Percentiles rank a stretch among this genome's conserved stretches.
phyloP scores from a whole-genome alignment of 2,329 filamentous ascomycete genomes.

The Sclerotinia sclerotiorum region DNA sequence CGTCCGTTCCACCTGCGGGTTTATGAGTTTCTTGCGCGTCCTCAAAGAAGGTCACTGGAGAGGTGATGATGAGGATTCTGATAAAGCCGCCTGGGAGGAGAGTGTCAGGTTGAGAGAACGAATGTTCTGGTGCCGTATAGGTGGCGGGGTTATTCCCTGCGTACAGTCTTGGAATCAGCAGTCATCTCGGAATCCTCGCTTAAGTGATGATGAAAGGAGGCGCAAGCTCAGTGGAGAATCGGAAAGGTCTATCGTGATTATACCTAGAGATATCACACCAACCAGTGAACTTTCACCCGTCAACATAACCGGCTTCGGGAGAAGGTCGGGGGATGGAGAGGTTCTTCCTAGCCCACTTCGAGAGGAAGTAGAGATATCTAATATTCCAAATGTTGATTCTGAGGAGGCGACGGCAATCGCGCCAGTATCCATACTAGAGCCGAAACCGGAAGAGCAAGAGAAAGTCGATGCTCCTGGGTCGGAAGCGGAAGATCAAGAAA shows the following conservation, averaged over 20 bases:
- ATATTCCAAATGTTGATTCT: not conserved
- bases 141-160: conserved; percentile 79
- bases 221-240: conserved; percentile 38
- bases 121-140: conserved; percentile 96
- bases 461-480: not conserved
- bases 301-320: conserved; percentile 8
- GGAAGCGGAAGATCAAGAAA: not conserved
- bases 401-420: not conserved
- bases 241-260: conserved; percentile 37
- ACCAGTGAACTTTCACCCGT: conserved; percentile 26
- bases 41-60: conserved; percentile 91
- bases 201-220: conserved; percentile 37
- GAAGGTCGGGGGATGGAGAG: conserved; percentile 14
- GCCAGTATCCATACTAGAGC: not conserved
- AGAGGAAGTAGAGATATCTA: conserved; percentile 10
- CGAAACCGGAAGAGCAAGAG: not conserved
- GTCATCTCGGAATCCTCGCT: conserved; percentile 32
- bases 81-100: conserved; percentile 92
- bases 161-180: conserved; percentile 32
- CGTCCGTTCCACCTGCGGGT: conserved; percentile 86
- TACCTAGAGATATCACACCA: conserved; percentile 38
- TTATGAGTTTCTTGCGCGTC: conserved; percentile 86
- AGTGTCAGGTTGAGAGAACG: conserved; percentile 84
- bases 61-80: conserved; percentile 77
- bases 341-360: conserved; percentile 19